Evolutionary conservation across 768 basidiomycete species (phyloP), one percentile per base, ranked within the genome.

Genomic region (Neoboletus magnificus): DNA sequence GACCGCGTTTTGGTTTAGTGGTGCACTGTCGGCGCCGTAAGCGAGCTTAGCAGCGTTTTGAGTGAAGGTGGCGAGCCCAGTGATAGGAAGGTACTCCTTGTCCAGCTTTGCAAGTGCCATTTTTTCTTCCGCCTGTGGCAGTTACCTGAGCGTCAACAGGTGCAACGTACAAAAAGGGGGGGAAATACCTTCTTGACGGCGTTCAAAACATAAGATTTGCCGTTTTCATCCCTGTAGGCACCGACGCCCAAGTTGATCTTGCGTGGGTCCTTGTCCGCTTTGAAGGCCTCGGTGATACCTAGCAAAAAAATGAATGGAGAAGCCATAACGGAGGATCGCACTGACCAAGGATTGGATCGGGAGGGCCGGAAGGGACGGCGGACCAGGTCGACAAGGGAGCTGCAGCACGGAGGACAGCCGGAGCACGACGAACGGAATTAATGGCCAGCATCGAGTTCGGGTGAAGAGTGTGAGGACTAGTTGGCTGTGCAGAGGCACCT

Each of bases 221-320:
- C 97, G 52, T 87, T 79, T 60, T 85, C 91, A 64, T 99, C 94
- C 57, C 97, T 84, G 80, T 94, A 98, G 43, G 93, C 91, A 65
- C 97, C 97, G 61, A 98, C 97, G 68, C 97, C 97, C 55, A 99
- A 81, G 76, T 98, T 99, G 68, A 99, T 96, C 74, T 98, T 98
- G 62, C 86, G 85, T 18, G 90, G 78, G 71, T 90, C 85, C 66
- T 84, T 87, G 82, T 98, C 93, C 42, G 93, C 92, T 77, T 95
- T 97, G 84, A 94, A 99, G 29, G 93, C 93, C 69, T 98, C 96
- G 29, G 91, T 89, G 47, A 99, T 82, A 58, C 91, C 89, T 91
- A 63, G n/a, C 52, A 43, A 55, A 53, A 35, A 45, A 47, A 55
- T 62, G 54, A 63, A 54, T 36, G 33, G 11, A 47, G 29, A 15